These are phyloP conservation scores for Aspergillus unguis DNA, from an alignment of 2,329 filamentous ascomycete genomes.

Conservation along the genomic window DNA sequence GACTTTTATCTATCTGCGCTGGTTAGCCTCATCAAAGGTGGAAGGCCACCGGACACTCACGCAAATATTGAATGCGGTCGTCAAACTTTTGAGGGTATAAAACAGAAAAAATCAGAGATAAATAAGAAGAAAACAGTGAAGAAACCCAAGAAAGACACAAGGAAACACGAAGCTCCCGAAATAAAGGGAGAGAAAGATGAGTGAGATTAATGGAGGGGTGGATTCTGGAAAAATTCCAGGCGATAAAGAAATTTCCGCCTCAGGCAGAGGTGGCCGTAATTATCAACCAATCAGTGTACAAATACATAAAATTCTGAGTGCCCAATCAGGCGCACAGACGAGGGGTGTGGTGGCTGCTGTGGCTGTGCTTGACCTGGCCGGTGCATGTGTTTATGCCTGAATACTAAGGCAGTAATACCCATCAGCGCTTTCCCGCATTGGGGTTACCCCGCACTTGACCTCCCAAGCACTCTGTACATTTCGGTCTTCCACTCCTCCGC, in stretches of 20 bases:
- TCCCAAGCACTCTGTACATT: not conserved
- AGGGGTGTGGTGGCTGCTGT: slow-evolving; percentile 7
- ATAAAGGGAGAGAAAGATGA: slow-evolving; percentile 6
- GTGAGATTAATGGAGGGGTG: slow-evolving; percentile 4
- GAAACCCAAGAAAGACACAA: slow-evolving; percentile 9
- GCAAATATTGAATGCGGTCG: not conserved
- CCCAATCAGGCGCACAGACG: slow-evolving; percentile 4
- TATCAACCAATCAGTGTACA: slow-evolving; percentile 5
- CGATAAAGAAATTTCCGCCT: slow-evolving; percentile 20
- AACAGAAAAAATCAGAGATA: slow-evolving; percentile 1
- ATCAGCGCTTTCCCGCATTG: slow-evolving; percentile 9
- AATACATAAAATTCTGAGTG: slow-evolving; percentile 8
- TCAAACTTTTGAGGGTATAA: slow-evolving; percentile 11
- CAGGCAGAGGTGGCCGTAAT: slow-evolving; percentile 12
- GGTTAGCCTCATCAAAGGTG: not conserved
- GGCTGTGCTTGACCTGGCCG: slow-evolving; percentile 1
- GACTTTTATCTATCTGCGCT: slow-evolving; percentile 1
- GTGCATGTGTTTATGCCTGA: slow-evolving; percentile 4
- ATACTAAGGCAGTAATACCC: slow-evolving; percentile 2
- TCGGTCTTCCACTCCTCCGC: not conserved
- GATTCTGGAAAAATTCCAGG: slow-evolving; percentile 1
- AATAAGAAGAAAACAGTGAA: slow-evolving; percentile 7
- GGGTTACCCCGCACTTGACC: slow-evolving; percentile 19
- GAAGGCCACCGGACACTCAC: not conserved
- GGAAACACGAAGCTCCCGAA: slow-evolving; percentile 9